These are phyloP conservation scores for Pichia sorboxylosa DNA, from an alignment of 1,139 yeast species.

Conservation along the genomic window DNA sequence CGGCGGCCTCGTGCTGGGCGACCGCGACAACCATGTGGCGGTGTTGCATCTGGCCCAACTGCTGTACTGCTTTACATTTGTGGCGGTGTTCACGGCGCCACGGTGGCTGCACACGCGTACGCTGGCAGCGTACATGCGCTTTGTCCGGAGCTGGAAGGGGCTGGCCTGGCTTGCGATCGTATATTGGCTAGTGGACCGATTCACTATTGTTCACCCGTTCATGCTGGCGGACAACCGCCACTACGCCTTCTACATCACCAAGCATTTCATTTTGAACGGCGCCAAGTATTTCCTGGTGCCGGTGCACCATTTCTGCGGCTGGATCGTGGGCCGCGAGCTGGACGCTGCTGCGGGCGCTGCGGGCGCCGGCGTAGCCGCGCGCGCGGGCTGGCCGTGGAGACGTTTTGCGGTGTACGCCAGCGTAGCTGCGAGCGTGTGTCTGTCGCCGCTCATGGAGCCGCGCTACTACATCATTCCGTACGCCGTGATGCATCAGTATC, in stretches of 20 bases:
- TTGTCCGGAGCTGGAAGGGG: conserved; percentile 9
- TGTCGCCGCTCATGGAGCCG: conserved; percentile 90
- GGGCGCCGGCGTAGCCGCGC: conserved; percentile 40
- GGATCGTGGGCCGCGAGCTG: conserved; percentile 25
- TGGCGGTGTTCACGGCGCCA: conserved; percentile 57
- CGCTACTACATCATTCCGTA: conserved; percentile 82
- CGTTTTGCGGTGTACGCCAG: conserved; percentile 41
- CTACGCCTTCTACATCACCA: conserved; percentile 77
- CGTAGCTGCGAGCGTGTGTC: conserved; percentile 51
- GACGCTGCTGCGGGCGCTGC: conserved; percentile 27
- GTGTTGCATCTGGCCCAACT: conserved; percentile 69
- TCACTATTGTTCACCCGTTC: conserved; percentile 79
- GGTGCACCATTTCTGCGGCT: conserved; percentile 58
- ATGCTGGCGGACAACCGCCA: conserved; percentile 90
- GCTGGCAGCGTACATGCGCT: conserved; percentile 24
- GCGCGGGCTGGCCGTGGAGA: conserved; percentile 46
- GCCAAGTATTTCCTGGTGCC: conserved; percentile 42
- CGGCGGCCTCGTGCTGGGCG: conserved; percentile 79
- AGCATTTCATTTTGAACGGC: conserved; percentile 39
- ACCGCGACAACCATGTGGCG: conserved; percentile 70
- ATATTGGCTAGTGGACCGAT: conserved; percentile 38
- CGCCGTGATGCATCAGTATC: too few species aligned
- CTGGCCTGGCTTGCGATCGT: conserved; percentile 27
- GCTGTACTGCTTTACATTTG: conserved; percentile 62
- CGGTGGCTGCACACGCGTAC: conserved; percentile 41